Percentiles rank a stretch among this genome's conserved stretches.
These are phyloP conservation scores for Phytophthora megakarya DNA, from an alignment of 352 stramenopile species.

Conservation along the genomic window DNA sequence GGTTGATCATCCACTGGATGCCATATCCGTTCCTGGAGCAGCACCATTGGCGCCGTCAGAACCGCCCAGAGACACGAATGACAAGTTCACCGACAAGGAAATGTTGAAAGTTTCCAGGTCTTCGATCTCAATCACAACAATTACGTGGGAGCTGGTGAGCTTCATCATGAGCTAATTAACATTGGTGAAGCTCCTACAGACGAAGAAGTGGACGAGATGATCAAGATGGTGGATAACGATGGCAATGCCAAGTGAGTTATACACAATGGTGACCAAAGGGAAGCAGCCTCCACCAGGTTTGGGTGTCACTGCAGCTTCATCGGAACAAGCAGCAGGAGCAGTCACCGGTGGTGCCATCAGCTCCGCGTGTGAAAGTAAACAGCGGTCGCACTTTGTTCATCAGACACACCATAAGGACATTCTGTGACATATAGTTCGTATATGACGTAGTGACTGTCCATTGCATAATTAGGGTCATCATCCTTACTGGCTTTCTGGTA, in stretches of 20 bases:
- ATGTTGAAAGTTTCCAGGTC: slow-evolving; percentile 93
- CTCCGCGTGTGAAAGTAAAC: too few species aligned
- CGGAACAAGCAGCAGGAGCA: slow-evolving; percentile 37
- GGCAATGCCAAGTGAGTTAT: slow-evolving; percentile 94
- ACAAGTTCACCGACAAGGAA: slow-evolving; percentile 96
- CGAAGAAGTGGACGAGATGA: slow-evolving; percentile 97
- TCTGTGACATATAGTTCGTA: too few species aligned
- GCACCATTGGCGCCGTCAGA: slow-evolving; percentile 66
- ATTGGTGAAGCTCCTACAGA: slow-evolving; percentile 95
- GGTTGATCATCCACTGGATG: too few species aligned
- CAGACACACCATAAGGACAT: too few species aligned
- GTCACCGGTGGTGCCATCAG: slow-evolving; percentile 32
- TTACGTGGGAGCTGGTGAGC: slow-evolving; percentile 94
- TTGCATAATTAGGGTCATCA: too few species aligned
- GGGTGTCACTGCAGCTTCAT: slow-evolving; percentile 40
- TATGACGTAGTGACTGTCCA: too few species aligned
- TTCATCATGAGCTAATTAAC: slow-evolving; percentile 95
- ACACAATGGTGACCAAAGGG: slow-evolving; percentile 94
- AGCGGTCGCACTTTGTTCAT: too few species aligned
- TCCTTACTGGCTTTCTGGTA: too few species aligned
- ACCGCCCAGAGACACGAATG: slow-evolving; percentile 89
- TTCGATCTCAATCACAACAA: slow-evolving; percentile 97
- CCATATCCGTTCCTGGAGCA: slow-evolving; percentile 54
- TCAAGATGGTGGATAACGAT: slow-evolving; percentile 96
- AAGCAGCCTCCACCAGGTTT: slow-evolving; percentile 91